These are phyloP conservation scores for Diplodia seriata DNA, from an alignment of 2,329 filamentous ascomycete genomes.

Conservation along the genomic window DNA sequence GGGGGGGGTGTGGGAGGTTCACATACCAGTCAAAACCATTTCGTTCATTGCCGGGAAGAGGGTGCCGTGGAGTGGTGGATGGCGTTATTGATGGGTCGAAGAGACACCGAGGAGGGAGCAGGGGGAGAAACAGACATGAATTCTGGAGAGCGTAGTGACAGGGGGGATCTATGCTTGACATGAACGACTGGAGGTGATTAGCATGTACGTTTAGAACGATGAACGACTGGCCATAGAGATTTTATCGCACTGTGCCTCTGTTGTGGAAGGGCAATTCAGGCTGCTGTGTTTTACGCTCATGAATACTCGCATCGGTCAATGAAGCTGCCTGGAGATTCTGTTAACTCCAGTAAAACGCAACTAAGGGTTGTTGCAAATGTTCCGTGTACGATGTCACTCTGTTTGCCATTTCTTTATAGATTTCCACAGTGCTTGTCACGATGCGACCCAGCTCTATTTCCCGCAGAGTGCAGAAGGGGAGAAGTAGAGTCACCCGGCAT, in stretches of 20 bases:
- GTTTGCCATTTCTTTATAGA: too few species aligned
- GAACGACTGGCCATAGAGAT: background rate
- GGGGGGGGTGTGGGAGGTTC: background rate
- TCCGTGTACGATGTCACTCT: too few species aligned
- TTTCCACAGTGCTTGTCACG: too few species aligned
- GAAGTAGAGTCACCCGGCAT: too few species aligned
- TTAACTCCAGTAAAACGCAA: too few species aligned
- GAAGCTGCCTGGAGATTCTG: too few species aligned
- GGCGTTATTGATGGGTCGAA: background rate
- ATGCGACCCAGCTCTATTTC: too few species aligned
- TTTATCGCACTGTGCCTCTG: background rate
- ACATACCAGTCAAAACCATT: background rate
- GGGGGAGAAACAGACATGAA: background rate
- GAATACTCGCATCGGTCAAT: background rate
- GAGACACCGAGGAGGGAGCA: background rate
- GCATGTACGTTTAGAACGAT: background rate
- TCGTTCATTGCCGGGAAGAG: background rate
- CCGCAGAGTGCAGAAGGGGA: too few species aligned
- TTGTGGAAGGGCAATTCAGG: background rate
- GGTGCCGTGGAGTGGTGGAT: background rate
- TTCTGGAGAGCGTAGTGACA: background rate
- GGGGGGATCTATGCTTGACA: background rate
- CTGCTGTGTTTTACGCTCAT: background rate
- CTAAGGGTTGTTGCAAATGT: too few species aligned
- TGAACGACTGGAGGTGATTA: background rate